phyloP scores from a whole-genome alignment of 192 early-diverging fungal species.

The Coemansia sp. region DNA sequence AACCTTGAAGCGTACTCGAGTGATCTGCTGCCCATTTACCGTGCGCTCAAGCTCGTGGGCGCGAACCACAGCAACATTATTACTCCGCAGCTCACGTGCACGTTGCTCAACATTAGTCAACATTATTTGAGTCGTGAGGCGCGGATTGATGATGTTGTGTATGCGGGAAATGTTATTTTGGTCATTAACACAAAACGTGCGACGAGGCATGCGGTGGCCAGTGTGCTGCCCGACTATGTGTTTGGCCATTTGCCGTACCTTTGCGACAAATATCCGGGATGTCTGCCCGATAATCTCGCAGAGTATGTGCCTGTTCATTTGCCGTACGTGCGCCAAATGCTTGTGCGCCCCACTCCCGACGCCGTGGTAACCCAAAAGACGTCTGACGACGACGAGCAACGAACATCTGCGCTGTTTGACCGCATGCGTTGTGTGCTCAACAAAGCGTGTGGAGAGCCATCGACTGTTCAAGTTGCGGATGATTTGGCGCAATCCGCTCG shows the following conservation, averaged over 20 bases:
- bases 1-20: constrained; percentile 68
- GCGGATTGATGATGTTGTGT: constrained; percentile 64
- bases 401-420: background rate
- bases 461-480: background rate
- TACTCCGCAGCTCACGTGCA: constrained; percentile 49
- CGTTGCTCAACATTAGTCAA: constrained; percentile 63
- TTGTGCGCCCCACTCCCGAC: constrained; percentile 25
- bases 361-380: constrained; percentile 5
- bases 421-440: background rate
- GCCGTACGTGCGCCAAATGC: constrained; percentile 35
- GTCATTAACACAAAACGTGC: constrained; percentile 70
- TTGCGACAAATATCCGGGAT: constrained; percentile 61
- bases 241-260: constrained; percentile 76
- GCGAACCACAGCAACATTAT: constrained; percentile 55
- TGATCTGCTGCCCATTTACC: constrained; percentile 70
- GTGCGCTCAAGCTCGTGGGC: constrained; percentile 67
- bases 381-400: constrained; percentile 7
- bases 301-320: constrained; percentile 26
- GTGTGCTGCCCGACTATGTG: constrained; percentile 69
- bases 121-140: constrained; percentile 70
- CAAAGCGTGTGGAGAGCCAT: background rate
- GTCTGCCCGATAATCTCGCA: constrained; percentile 27
- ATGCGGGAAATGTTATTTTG: constrained; percentile 73
- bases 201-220: constrained; percentile 52
- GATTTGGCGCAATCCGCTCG: background rate